phyloP scores from a whole-genome alignment of 2,329 filamentous ascomycete species.

The Berkeleyomyces rouxiae region DNA sequence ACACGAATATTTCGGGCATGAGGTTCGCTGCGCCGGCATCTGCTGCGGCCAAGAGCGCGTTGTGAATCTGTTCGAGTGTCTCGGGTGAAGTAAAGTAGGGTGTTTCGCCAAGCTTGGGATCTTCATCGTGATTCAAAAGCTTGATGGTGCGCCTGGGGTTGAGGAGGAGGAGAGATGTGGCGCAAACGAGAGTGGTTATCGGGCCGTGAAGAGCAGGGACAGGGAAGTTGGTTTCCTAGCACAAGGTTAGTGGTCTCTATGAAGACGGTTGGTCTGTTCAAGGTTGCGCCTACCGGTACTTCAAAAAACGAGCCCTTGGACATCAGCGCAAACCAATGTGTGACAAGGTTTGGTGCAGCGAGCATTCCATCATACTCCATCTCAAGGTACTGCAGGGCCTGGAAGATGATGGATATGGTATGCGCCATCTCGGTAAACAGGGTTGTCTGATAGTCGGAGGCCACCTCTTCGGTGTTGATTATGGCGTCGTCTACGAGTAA shows the following conservation, averaged over 20 bases:
- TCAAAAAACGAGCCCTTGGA: constrained; percentile 53
- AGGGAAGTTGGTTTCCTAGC: constrained; percentile 9
- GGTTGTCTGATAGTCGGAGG: constrained; percentile 43
- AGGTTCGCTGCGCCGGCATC: constrained; percentile 42
- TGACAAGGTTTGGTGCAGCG: constrained; percentile 5
- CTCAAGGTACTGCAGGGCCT: constrained; percentile 35
- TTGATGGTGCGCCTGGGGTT: constrained; percentile 44
- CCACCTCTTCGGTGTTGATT: constrained; percentile 34
- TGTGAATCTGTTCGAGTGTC: constrained; percentile 56
- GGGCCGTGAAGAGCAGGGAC: constrained; percentile 12
- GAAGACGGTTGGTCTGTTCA: not conserved
- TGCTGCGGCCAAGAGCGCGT: constrained; percentile 46
- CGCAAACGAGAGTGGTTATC: constrained; percentile 46
- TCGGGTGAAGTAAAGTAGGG: constrained; percentile 52
- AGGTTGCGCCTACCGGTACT: constrained; percentile 33
- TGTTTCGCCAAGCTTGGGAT: constrained; percentile 25
- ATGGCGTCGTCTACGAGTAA: constrained; percentile 33
- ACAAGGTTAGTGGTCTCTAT: not conserved
- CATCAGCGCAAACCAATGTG: constrained; percentile 26
- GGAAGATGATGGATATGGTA: constrained; percentile 55
- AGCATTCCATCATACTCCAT: constrained; percentile 10
- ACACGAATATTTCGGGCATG: constrained; percentile 61
- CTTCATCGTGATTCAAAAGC: constrained; percentile 36
- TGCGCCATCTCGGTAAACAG: constrained; percentile 56
- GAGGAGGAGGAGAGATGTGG: constrained; percentile 56